These are phyloP conservation scores for Mucor plumbeus DNA, from an alignment of 371 early-diverging fungal species.

Conservation along the genomic window DNA sequence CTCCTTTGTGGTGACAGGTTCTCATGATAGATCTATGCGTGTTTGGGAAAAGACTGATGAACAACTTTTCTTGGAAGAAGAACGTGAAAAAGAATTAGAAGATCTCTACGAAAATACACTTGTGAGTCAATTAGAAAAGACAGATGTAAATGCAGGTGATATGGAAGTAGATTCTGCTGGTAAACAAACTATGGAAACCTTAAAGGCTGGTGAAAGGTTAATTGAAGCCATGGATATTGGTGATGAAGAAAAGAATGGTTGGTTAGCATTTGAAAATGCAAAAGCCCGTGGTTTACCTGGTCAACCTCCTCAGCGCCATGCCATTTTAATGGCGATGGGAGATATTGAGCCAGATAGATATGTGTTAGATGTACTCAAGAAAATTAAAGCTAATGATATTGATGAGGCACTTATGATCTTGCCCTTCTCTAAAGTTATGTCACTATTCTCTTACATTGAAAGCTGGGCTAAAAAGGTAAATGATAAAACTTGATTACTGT, in stretches of 20 bases:
- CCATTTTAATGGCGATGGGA: slow-evolving; percentile 75
- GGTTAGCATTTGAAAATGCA: slow-evolving; percentile 68
- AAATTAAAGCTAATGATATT: slow-evolving; percentile 81
- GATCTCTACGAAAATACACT: slow-evolving; percentile 82
- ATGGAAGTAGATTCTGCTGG: slow-evolving; percentile 80
- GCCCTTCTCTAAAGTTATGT: slow-evolving; percentile 79
- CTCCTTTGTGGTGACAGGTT: slow-evolving; percentile 81
- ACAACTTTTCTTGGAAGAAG: slow-evolving; percentile 94
- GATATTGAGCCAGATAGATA: slow-evolving; percentile 79
- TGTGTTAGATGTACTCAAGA: slow-evolving; percentile 77
- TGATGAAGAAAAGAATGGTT: slow-evolving; percentile 77
- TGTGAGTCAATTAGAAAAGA: slow-evolving; percentile 69
- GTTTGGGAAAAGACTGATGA: slow-evolving; percentile 96
- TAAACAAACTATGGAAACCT: slow-evolving; percentile 85
- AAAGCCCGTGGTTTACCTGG: slow-evolving; percentile 56
- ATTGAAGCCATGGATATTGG: slow-evolving; percentile 90
- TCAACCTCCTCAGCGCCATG: slow-evolving; percentile 67
- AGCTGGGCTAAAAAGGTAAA: slow-evolving; percentile 81
- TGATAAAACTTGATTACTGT: not conserved
- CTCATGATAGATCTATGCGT: slow-evolving; percentile 92
- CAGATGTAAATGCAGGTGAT: slow-evolving; percentile 57
- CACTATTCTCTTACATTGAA: slow-evolving; percentile 76
- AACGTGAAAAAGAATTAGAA: slow-evolving; percentile 93
- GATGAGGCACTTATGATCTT: slow-evolving; percentile 90
- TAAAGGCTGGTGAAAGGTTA: slow-evolving; percentile 92